phyloP scores from a whole-genome alignment of 2,329 filamentous ascomycete genomes.

The Curvularia sp. region DNA sequence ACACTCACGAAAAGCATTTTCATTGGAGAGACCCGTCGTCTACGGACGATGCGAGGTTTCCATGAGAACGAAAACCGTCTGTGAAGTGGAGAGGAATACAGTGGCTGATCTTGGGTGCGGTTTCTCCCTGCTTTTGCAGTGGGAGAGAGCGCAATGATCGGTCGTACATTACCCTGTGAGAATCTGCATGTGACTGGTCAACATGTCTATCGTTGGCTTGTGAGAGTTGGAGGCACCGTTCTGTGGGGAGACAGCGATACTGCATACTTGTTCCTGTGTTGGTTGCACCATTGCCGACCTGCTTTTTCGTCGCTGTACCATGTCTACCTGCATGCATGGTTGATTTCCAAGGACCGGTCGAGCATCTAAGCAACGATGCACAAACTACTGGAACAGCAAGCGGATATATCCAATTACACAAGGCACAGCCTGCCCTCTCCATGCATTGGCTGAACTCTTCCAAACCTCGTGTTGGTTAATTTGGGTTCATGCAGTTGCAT shows the following conservation, averaged over 20 bases:
- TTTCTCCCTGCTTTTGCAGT: constrained; percentile 58
- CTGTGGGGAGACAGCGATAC: not conserved
- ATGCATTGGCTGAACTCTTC: not conserved
- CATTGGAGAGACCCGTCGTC: constrained; percentile 56
- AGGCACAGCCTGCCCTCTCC: not conserved
- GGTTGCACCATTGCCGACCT: not conserved
- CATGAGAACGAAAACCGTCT: constrained; percentile 67
- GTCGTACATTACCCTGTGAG: constrained; percentile 55
- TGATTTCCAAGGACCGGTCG: not conserved
- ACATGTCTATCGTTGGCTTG: not conserved
- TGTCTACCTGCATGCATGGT: not conserved
- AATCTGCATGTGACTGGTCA: not conserved
- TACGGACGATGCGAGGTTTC: constrained; percentile 52
- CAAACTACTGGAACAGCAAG: too few relatives aligned
- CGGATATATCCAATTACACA: too few relatives aligned
- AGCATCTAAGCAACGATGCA: not conserved
- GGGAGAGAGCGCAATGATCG: constrained; percentile 67
- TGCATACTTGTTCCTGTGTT: not conserved
- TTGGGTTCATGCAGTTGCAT: not conserved
- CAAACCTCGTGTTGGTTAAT: not conserved
- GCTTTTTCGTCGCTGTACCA: not conserved
- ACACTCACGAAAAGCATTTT: constrained; percentile 66
- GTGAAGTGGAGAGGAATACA: constrained; percentile 61
- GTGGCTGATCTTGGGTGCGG: constrained; percentile 66
- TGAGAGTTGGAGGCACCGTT: not conserved